Evolutionary conservation across 2,329 filamentous ascomycete genomes (phyloP).

Genomic region (Sarocladium strictum): DNA sequence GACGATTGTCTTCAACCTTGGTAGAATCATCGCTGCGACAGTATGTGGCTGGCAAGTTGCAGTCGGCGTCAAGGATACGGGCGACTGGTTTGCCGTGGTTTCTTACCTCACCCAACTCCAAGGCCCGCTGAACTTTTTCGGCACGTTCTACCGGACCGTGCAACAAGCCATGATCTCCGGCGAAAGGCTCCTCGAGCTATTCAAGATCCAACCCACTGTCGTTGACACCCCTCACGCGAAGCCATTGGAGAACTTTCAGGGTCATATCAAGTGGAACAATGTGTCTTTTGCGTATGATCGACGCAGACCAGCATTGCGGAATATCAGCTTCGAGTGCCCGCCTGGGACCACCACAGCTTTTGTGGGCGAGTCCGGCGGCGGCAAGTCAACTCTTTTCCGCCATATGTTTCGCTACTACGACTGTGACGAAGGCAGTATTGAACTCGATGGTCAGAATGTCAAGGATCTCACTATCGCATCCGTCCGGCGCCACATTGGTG

Average conservation of each 20-base stretch:
- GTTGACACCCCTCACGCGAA: conserved; percentile 65
- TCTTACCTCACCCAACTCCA: conserved; percentile 78
- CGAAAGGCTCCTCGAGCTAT: conserved; percentile 88
- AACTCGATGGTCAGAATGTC: conserved; percentile 79
- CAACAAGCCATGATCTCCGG: conserved; percentile 97
- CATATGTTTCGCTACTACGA: conserved; percentile 97
- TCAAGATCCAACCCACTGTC: conserved; percentile 92
- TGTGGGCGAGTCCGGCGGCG: conserved; percentile 92
- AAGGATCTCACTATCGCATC: conserved; percentile 88
- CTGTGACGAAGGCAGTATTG: conserved; percentile 69
- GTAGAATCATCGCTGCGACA: conserved; percentile 65
- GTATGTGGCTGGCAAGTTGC: conserved; percentile 74
- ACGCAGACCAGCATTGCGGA: conserved; percentile 76
- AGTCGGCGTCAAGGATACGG: conserved; percentile 56
- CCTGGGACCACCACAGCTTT: conserved; percentile 94
- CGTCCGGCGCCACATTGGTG: conserved; percentile 84
- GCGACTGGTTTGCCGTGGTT: conserved; percentile 67
- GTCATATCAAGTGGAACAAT: conserved; percentile 80
- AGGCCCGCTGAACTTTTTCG: conserved; percentile 79
- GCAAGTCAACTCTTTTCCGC: conserved; percentile 94
- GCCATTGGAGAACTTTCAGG: conserved; percentile 62
- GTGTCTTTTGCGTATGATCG: conserved; percentile 88
- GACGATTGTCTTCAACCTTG: conserved; percentile 72
- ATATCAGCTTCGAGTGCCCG: conserved; percentile 76
- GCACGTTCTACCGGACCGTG: conserved; percentile 91